Conservation (phyloP, 192 early-diverging fungal species). For the Entomortierella parvispora region DNA sequence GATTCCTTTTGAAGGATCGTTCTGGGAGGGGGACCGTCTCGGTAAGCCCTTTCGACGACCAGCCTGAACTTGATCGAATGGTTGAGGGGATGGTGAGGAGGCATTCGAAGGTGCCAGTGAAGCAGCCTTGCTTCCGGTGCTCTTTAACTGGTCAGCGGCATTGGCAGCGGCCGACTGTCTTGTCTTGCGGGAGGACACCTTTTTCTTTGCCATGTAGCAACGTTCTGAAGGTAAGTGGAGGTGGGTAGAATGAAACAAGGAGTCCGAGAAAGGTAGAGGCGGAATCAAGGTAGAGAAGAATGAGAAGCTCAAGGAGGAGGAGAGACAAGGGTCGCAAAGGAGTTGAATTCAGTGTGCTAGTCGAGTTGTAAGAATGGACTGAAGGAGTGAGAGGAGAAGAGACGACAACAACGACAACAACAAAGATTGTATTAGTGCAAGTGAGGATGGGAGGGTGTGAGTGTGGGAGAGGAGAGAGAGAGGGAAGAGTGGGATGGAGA, state of each 20-base stretch:
- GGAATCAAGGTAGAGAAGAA: no score
- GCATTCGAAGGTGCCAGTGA: slow-evolving; percentile 24
- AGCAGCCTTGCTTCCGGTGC: slow-evolving; percentile 19
- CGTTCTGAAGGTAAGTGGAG: neutral
- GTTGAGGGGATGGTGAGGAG: slow-evolving; percentile 39
- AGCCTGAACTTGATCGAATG: slow-evolving; percentile 6
- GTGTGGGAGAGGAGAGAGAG: neutral
- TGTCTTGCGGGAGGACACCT: slow-evolving; percentile 33
- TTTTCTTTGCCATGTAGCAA: slow-evolving; percentile 41
- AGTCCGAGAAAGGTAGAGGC: neutral
- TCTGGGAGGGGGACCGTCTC: slow-evolving; percentile 37
- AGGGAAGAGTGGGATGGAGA: neutral
- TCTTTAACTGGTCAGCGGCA: slow-evolving; percentile 8
- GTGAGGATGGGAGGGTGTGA: neutral
- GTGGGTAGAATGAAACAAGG: neutral
- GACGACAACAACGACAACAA: neutral
- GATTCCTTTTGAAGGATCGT: slow-evolving; percentile 37
- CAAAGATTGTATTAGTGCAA: neutral
- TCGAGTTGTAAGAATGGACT: neutral
- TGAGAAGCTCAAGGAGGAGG: neutral
- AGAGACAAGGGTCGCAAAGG: neutral
- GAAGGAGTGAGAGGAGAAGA: neutral
- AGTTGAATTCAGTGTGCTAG: no score
- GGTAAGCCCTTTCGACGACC: slow-evolving; percentile 24
- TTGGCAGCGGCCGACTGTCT: slow-evolving; percentile 9